Evolutionary conservation across 768 basidiomycete genomes (phyloP), one percentile per base, ranked within the genome.

Genomic region (Lactarius pseudohatsudake): DNA sequence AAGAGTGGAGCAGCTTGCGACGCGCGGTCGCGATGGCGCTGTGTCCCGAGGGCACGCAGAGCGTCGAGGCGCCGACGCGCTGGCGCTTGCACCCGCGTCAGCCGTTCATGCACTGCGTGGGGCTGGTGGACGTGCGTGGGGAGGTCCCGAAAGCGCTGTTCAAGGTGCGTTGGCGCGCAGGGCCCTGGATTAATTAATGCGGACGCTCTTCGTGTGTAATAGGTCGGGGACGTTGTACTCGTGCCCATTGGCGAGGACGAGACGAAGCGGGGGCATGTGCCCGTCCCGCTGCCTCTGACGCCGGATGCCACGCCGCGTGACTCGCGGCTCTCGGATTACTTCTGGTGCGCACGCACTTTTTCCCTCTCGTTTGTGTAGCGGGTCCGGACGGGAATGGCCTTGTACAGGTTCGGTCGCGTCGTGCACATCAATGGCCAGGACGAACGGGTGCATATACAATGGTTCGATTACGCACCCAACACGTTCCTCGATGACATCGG

Each of bases 381-480:
- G 32, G 20, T 22, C 15, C 7, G 10, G 5, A 36, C 15, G 28
- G 15, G 36, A 38, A 1, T 64, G 53, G 11, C 10, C 36, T 38
- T 16, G 41, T 55, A 18, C 69, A 92, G 90, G 90, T 91, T 92
- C 74, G 90, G 81, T 0, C 80, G 80, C 70, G 86, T 93, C 30
- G 72, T 86, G 0, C 83, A 79, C 59, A 81, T 91, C 64, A 74
- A 81, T 18, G 76, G 78, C 40, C 75, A 79, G 18, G 65, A 76
- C 5, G 75, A 80, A 61, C 75, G 65, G 2, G 82, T 84, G 0
- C 92, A 94, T 74, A 75, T 90, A 11, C 89, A 86, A 40, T 94
- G 90, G 90, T 84, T 89, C 34, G 83, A 89, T 61, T 91, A 93
- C 71, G 84, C 85, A 0, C 83, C 84, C 0, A 81, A 83, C 62